Evolutionary conservation across 2,329 filamentous ascomycete genomes (phyloP).

Genomic region (Verticillium longisporum): DNA sequence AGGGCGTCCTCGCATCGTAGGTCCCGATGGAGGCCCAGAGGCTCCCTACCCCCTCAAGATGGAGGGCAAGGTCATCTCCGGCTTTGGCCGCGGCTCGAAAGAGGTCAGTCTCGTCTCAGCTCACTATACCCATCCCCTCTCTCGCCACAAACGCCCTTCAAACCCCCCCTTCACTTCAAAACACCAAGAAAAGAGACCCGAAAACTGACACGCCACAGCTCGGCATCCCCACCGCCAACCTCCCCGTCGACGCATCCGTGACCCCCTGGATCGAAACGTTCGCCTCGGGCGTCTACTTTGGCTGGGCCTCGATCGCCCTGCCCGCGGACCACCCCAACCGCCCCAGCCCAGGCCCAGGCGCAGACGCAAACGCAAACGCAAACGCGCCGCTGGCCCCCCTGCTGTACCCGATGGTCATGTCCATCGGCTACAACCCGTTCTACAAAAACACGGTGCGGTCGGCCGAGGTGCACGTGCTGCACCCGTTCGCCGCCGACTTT

Average conservation of each 20-base stretch:
- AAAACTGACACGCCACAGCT: conserved; percentile 45
- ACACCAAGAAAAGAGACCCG: background rate
- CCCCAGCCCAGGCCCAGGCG: conserved; percentile 8
- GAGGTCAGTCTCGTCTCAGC: conserved; percentile 49
- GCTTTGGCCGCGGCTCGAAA: conserved; percentile 89
- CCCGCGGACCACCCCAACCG: conserved; percentile 38
- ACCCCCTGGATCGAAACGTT: conserved; percentile 56
- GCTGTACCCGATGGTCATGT: conserved; percentile 85
- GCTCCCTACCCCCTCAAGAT: conserved; percentile 77
- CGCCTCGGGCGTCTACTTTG: conserved; percentile 85
- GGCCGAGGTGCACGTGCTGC: conserved; percentile 87
- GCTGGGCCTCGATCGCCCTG: conserved; percentile 71
- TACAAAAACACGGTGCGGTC: conserved; percentile 86
- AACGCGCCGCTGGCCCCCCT: conserved; percentile 7
- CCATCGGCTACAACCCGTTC: conserved; percentile 94
- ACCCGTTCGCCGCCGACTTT: conserved; percentile 72
- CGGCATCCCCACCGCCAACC: conserved; percentile 93
- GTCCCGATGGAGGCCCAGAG: conserved; percentile 65
- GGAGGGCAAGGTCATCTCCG: conserved; percentile 81
- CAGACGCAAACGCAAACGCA: conserved; percentile 12
- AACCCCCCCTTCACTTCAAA: background rate
- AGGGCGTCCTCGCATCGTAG: conserved; percentile 61
- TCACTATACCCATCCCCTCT: background rate
- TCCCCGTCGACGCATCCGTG: conserved; percentile 61
- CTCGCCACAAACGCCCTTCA: background rate